Percentiles rank a stretch among this genome's conserved stretches.
phyloP scores from a whole-genome alignment of 2,329 filamentous ascomycete genomes.

The Neonectria coccinea region DNA sequence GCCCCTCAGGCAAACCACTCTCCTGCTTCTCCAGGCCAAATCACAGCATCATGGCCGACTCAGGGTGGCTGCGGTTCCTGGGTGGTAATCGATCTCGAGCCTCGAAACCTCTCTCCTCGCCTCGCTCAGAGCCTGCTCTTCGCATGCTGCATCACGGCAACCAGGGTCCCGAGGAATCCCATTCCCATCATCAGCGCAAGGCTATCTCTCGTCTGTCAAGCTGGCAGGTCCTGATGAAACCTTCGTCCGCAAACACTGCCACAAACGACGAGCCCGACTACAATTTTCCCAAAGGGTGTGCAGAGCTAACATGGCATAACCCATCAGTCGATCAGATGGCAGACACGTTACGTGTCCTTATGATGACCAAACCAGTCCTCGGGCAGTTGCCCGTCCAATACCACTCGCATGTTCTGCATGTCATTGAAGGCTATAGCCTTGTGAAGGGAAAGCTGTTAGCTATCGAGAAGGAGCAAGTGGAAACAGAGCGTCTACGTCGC shows the following conservation, averaged over 20 bases:
- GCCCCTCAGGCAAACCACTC: neutral
- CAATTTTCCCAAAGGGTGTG: constrained; percentile 29
- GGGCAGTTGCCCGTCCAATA: constrained; percentile 55
- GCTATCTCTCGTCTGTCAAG: constrained; percentile 30
- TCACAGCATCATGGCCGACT: constrained; percentile 36
- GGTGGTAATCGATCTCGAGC: constrained; percentile 40
- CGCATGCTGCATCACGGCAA: constrained; percentile 29
- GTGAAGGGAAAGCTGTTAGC: constrained; percentile 47
- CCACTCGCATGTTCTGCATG: constrained; percentile 55
- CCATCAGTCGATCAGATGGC: constrained; percentile 58
- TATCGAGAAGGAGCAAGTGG: constrained; percentile 52
- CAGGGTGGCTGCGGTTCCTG: constrained; percentile 42
- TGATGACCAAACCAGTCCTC: constrained; percentile 54
- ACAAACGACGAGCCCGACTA: constrained; percentile 30
- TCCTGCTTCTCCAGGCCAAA: neutral
- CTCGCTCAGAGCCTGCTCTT: constrained; percentile 39
- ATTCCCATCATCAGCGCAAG: constrained; percentile 15
- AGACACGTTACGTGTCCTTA: constrained; percentile 55
- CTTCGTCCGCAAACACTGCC: constrained; percentile 4
- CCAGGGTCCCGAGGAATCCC: constrained; percentile 13
- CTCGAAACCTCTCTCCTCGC: constrained; percentile 34
- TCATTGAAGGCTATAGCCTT: constrained; percentile 52
- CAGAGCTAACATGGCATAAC: constrained; percentile 51
- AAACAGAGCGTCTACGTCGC: constrained; percentile 48
- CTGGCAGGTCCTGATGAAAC: constrained; percentile 28